Base-by-base conservation (phyloP, 352 stramenopile species). In the Phytophthora megakarya region DNA sequence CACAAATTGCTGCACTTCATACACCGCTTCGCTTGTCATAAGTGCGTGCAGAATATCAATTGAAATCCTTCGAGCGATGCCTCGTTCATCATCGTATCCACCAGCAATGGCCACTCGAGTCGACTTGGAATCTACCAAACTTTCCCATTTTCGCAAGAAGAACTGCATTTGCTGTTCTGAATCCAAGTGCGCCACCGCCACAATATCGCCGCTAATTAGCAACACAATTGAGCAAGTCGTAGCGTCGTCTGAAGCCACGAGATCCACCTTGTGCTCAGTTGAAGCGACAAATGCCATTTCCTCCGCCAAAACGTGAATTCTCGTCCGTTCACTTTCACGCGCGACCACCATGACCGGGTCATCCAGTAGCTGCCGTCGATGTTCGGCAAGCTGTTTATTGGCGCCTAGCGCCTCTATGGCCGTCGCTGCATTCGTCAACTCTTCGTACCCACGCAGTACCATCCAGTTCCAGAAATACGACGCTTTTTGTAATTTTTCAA, bases 141-240 rank as follows among this genome's bases (percentile, higher is more conserved):
- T 58, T 38, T 73, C 65, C 65, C 65, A 73, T 43, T 67, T 73
- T 22, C 49, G 22, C 37, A 73, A 40, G 19, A 67, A 67, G n/a
- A 70, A 73, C 9, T 9, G 9, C 60, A 73, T 73, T 69, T 73
- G 65, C 1, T 53, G 5, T 39, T 22, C 12, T 11, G 47, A 18
- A 30, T 73, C 53, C 28, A 73, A 47, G 22, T 73, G 65, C 25
- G 65, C 65, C 9, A 70, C 37, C 22, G 26, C 65, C 18, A 66
- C 60, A 5, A 63, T 42, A 8, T 32, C 54, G 7, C n/a, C 30
- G 26, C 65, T 30, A 42, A 61, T 60, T 25, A 73, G 28, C 35
- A 73, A 6, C 21, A 73, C 65, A 13, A 73, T 43, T 15, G 65
- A 73, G 47, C 65, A 73, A n/a, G 65, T 73, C 28, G 65, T 73